Evolutionary conservation across 1,284 basidiomycete species (phyloP), one percentile per base, ranked within the genome.

Genomic region (Vanrija pseudolonga): DNA sequence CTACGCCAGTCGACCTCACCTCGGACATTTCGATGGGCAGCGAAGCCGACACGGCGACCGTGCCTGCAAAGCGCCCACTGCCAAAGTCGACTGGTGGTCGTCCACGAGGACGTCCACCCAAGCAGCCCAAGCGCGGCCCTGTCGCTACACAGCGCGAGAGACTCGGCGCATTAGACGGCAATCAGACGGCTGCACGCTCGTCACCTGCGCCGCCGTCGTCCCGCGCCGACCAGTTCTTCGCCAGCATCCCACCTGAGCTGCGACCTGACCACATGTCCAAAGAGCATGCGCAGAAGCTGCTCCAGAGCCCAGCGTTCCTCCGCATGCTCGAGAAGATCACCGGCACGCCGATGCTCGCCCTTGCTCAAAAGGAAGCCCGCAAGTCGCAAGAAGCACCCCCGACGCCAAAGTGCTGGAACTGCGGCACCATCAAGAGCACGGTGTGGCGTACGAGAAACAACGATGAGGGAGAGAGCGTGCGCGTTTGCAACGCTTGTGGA

Each of bases 401-500:
- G 44, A 37, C 22, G 14, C 45, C 42, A 20, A 66, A 65, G 22
- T 76, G 74, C 57, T 73, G 55, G 42, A 73, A 74, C 55, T 76
- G 74, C 50, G 67, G 68, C 11, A 63, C 69, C 19, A 72, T 67
- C 4, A 70, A 72, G 49, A 67, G 63, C 42, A 64, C 65, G 3
- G 70, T 74, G 5, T 76, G 74, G 74, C 62, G 74, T 46, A 68
- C 63, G 17, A 72, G 70, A 61, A 60, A 62, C 22, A 66, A 67
- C 60, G 67, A 70, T 15, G 61, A 68, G 50, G 69, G 68, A 20
- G 57, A 64, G 47, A 57, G 60, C 3, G 63, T 68, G 38, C 59
- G 68, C 45, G 69, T 74, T 12, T 76, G 74, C 61, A 76, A 76
- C 61, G 74, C 74, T n/a, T 76, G 74, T 47, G 74, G 74, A 1